phyloP scores from a whole-genome alignment of 2,329 filamentous ascomycete genomes.

The Didymellaceae sp. region DNA sequence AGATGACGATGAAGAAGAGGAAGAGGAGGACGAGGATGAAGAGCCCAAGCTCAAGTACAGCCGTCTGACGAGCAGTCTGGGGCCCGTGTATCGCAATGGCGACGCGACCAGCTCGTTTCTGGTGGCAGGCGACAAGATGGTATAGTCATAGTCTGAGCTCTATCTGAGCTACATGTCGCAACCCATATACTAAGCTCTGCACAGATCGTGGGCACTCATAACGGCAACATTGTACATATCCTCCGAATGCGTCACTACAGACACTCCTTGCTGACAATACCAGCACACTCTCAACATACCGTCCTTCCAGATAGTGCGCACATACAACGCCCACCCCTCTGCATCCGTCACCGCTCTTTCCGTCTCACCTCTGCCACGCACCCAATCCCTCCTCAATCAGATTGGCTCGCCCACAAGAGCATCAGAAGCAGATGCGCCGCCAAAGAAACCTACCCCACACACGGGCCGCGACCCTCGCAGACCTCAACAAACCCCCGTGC shows the following conservation, averaged over 20 bases:
- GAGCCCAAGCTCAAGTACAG: constrained; percentile 95
- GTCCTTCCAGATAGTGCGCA: constrained; percentile 77
- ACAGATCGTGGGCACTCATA: constrained; percentile 91
- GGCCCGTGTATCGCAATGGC: constrained; percentile 86
- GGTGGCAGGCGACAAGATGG: constrained; percentile 96
- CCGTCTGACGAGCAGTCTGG: constrained; percentile 80
- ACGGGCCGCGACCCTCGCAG: constrained; percentile 52
- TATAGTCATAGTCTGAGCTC: constrained; percentile 51
- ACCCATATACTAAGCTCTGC: constrained; percentile 56
- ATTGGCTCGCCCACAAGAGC: constrained; percentile 14
- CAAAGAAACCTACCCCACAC: constrained; percentile 41
- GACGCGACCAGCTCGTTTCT: constrained; percentile 93
- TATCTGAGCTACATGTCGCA: constrained; percentile 63
- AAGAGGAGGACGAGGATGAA: constrained; percentile 86
- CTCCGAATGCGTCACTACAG: neutral
- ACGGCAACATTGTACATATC: constrained; percentile 87
- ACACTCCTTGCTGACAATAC: constrained; percentile 12
- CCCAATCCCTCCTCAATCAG: constrained; percentile 51
- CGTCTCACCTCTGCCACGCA: constrained; percentile 80
- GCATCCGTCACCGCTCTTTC: constrained; percentile 90
- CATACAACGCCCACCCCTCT: constrained; percentile 85
- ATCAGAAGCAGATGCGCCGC: constrained; percentile 49
- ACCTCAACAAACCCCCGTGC: constrained; percentile 66
- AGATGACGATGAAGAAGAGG: constrained; percentile 44
- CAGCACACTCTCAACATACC: constrained; percentile 88